Evolutionary conservation across 352 stramenopile genomes (phyloP).

Genomic region (Phytophthora hybrid): DNA sequence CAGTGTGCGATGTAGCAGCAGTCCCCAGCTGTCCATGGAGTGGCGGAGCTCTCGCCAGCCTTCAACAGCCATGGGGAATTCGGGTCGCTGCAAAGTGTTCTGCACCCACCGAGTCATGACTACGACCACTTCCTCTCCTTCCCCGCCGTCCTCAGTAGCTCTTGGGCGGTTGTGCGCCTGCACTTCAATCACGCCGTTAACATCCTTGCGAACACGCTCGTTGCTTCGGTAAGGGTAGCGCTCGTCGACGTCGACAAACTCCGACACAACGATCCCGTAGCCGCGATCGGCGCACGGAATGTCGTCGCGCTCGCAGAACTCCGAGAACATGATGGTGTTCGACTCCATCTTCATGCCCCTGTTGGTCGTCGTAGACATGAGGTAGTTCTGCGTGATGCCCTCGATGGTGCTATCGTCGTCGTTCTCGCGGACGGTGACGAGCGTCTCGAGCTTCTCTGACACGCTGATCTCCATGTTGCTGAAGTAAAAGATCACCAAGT

Average conservation of each 20-base stretch:
- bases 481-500: conserved; percentile 62
- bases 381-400: conserved; percentile 40
- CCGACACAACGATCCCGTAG: conserved; percentile 37
- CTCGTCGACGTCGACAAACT: conserved; percentile 46
- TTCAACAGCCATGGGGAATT: conserved; percentile 33
- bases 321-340: conserved; percentile 50
- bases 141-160: background rate
- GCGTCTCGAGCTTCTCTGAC: conserved; percentile 53
- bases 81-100: conserved; percentile 33
- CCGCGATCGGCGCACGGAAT: conserved; percentile 25
- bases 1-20: conserved; percentile 33
- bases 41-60: conserved; percentile 34
- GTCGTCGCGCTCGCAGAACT: conserved; percentile 37
- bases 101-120: conserved; percentile 46
- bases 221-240: conserved; percentile 35
- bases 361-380: conserved; percentile 48
- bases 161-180: conserved; percentile 27
- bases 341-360: conserved; percentile 46
- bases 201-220: conserved; percentile 38
- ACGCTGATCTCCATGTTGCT: conserved; percentile 68
- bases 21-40: conserved; percentile 43
- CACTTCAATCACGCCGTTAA: conserved; percentile 40
- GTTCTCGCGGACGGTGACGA: conserved; percentile 63
- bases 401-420: conserved; percentile 34
- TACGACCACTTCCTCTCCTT: conserved; percentile 35